These are phyloP conservation scores for Daphne laureola DNA, from an alignment of 441 rosid genomes.

Conservation along the genomic window DNA sequence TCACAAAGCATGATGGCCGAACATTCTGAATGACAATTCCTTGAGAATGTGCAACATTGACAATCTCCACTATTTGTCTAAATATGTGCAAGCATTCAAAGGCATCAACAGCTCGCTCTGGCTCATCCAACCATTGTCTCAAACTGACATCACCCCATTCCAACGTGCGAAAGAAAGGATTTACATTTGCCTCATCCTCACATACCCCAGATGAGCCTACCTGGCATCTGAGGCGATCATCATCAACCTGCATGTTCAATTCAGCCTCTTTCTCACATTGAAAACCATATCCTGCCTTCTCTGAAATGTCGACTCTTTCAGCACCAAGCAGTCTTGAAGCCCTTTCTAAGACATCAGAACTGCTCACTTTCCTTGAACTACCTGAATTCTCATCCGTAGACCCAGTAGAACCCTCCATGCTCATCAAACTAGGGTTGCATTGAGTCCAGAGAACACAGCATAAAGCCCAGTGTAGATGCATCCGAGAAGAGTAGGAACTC, in stretches of 20 bases:
- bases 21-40: constrained; percentile 75
- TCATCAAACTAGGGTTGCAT: constrained; percentile 46
- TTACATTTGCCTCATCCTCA: constrained; percentile 44
- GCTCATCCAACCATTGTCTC: constrained; percentile 88
- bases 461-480: constrained; percentile 27
- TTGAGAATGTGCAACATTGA: constrained; percentile 76
- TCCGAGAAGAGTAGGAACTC: constrained; percentile 17
- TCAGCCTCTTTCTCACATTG: constrained; percentile 33
- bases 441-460: constrained; percentile 33
- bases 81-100: constrained; percentile 84
- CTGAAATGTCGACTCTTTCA: constrained; percentile 25
- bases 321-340: constrained; percentile 27
- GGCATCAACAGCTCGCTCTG: constrained; percentile 55
- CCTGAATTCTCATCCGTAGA: constrained; percentile 52
- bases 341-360: constrained; percentile 50
- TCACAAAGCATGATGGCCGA: constrained; percentile 80
- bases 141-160: constrained; percentile 83
- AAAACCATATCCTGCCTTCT: constrained; percentile 23
- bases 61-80: constrained; percentile 78
- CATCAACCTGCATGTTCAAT: constrained; percentile 37
- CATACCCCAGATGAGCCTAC: constrained; percentile 37
- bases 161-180: constrained; percentile 42
- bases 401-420: constrained; percentile 79
- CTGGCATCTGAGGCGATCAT: constrained; percentile 44
- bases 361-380: constrained; percentile 53